phyloP scores from a whole-genome alignment of 768 basidiomycete genomes.

The Kwoniella bestiolae region DNA sequence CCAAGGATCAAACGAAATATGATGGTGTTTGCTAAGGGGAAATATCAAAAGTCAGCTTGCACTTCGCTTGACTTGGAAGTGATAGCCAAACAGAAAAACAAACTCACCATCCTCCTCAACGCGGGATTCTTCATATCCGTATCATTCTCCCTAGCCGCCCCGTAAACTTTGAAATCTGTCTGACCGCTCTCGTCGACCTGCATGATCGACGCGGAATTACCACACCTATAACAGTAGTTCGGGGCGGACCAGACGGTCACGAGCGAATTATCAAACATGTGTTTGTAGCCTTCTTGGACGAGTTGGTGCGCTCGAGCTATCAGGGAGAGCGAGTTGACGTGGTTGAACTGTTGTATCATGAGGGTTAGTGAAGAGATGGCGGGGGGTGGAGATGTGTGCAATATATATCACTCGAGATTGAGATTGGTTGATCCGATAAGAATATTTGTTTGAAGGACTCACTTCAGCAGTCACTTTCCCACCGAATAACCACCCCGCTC shows the following conservation, averaged over 20 bases:
- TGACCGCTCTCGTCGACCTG: slow-evolving; percentile 69
- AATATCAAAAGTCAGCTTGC: neutral
- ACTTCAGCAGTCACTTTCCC: slow-evolving; percentile 83
- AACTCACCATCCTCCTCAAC: slow-evolving; percentile 71
- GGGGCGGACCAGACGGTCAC: slow-evolving; percentile 58
- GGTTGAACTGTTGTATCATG: slow-evolving; percentile 72
- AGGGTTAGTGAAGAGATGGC: neutral
- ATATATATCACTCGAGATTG: no score
- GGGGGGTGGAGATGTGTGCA: neutral
- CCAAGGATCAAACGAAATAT: slow-evolving; percentile 44
- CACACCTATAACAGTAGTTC: slow-evolving; percentile 63
- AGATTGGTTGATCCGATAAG: no score
- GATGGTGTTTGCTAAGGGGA: slow-evolving; percentile 34
- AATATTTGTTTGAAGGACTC: no score
- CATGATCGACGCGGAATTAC: slow-evolving; percentile 89
- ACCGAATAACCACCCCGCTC: slow-evolving; percentile 96
- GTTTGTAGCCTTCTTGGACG: slow-evolving; percentile 63
- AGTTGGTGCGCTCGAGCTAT: slow-evolving; percentile 97
- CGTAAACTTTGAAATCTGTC: slow-evolving; percentile 78
- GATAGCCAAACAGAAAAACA: neutral
- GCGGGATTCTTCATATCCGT: slow-evolving; percentile 75
- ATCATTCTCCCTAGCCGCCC: slow-evolving; percentile 86
- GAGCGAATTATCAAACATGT: slow-evolving; percentile 56
- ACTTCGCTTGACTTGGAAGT: neutral
- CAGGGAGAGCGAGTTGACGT: slow-evolving; percentile 80